Base-by-base conservation (phyloP, 805 yeast genomes). In the Schizosaccharomyces octosporus region DNA sequence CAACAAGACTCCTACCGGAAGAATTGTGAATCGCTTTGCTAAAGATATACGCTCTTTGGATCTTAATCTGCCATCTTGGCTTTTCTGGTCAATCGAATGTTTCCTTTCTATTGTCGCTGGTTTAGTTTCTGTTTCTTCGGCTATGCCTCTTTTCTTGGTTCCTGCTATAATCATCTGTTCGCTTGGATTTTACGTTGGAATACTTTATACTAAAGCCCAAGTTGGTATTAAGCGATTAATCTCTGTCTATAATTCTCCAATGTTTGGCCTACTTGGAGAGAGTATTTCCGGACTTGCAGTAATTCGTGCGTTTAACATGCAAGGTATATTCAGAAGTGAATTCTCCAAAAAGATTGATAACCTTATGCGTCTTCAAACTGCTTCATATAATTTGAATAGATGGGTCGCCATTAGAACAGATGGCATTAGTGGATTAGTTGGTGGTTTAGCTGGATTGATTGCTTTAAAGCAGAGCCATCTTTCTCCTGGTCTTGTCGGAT, bases 401-500 rank as follows among this genome's bases (percentile, higher is more conserved):
- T 89, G 97, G 97, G 77, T 89, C 65, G 77, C 90, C 13, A 79
- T 83, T 68, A 81, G 97, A 72, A 81, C 86, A 62, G 94, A 86
- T 69, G 69, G 82, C 57, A 82, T 87, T 64, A 95, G 97, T 64
- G 83, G 95, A 0, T 71, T 82, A 62, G 86, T 89, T 60, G 78
- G 86, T 65, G 80, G 83, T 66, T 79, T 96, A 2, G 90, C 95
- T 67, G 76, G 83, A 4, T 84, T 88, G 67, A 83, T 88, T 41
- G 74, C 90, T 61, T 69, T 77, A 60, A 80, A 82, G 62, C 79
- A 85, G 39, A 80, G 81, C 24, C 69, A 70, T 48, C 72, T 89
- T 61, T 95, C 87, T 71, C 84, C 96, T 59, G 97, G 97, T 71
- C 73, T 87, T 68, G 97, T 96, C 5, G 97, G 97, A 74, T 82